A percentile compares a stretch with the other conserved stretches of the same genome.
These are phyloP conservation scores for Citropsis articulata DNA, from an alignment of 345 rosid genomes.

Conservation along the genomic window DNA sequence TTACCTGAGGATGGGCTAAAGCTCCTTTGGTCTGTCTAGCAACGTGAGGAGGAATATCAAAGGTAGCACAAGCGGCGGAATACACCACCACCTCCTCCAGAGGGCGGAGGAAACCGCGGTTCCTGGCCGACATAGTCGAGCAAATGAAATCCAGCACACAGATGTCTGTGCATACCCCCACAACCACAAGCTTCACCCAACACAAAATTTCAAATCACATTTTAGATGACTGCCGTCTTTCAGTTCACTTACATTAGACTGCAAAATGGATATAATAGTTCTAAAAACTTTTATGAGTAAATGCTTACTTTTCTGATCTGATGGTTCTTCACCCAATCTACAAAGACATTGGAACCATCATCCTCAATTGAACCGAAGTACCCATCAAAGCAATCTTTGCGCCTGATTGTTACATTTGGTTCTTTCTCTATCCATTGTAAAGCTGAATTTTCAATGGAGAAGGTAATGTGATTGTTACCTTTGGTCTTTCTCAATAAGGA, in stretches of 20 bases:
- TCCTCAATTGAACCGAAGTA: slow-evolving; percentile 48
- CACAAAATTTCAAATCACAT: neutral
- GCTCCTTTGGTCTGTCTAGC: slow-evolving; percentile 41
- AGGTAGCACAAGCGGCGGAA: slow-evolving; percentile 59
- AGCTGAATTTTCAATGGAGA: slow-evolving; percentile 22
- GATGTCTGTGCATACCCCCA: slow-evolving; percentile 59
- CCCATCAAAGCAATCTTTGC: slow-evolving; percentile 56
- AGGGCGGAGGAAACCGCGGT: slow-evolving; percentile 43
- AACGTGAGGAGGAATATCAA: slow-evolving; percentile 40
- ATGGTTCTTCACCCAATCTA: slow-evolving; percentile 42
- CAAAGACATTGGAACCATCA: slow-evolving; percentile 51
- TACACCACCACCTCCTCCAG: slow-evolving; percentile 51
- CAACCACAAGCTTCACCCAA: slow-evolving; percentile 46
- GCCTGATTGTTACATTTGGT: slow-evolving; percentile 37
- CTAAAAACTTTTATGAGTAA: neutral
- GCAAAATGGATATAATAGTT: neutral
- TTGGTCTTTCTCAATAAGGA: too few species aligned
- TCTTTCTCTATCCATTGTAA: slow-evolving; percentile 47
- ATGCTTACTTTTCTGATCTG: slow-evolving; percentile 40
- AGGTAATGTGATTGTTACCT: neutral
- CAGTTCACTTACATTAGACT: neutral
- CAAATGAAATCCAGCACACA: slow-evolving; percentile 66
- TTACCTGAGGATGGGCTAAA: slow-evolving; percentile 55
- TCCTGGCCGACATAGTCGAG: slow-evolving; percentile 52
- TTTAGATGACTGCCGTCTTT: neutral